Conservation (phyloP, 2,329 filamentous ascomycete species). For the Cytospora leucostoma region DNA sequence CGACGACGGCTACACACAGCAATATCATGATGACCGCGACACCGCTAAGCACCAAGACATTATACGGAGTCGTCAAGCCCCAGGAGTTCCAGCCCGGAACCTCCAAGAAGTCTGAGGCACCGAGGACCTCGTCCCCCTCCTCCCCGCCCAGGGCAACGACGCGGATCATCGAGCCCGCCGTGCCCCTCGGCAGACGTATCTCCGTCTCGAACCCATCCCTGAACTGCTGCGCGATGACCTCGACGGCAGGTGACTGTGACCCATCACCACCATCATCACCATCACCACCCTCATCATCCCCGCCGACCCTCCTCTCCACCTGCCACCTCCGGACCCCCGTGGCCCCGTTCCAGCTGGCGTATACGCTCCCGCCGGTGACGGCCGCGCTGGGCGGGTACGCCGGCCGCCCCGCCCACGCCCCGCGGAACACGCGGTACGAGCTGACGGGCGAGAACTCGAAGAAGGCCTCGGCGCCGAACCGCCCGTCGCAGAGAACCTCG, state of each 20-base stretch:
- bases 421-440: conserved; percentile 30
- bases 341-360: conserved; percentile 31
- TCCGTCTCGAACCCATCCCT: conserved; percentile 28
- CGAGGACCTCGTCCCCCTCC: conserved; percentile 17
- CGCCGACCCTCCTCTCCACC: conserved; percentile 24
- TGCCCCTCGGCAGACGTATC: conserved; percentile 23
- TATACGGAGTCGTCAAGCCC: conserved; percentile 11
- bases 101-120: conserved; percentile 19
- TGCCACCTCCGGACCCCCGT: conserved; percentile 29
- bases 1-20: conserved; percentile 16
- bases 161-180: conserved; percentile 17
- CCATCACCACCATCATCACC: not conserved
- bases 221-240: conserved; percentile 22
- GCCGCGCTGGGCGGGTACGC: conserved; percentile 19
- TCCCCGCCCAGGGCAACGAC: conserved; percentile 17
- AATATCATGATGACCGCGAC: conserved; percentile 10
- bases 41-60: conserved; percentile 14
- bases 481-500: conserved; percentile 29
- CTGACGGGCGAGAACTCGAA: conserved; percentile 28
- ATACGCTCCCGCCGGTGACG: conserved; percentile 22
- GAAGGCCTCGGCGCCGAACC: conserved; percentile 26
- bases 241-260: conserved; percentile 2
- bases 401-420: conserved; percentile 26
- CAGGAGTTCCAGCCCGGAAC: conserved; percentile 19
- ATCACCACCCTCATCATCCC: not conserved